Percentiles rank a stretch among this genome's conserved stretches.
These are phyloP conservation scores for Podospora pseudopauciseta DNA, from an alignment of 495 filamentous ascomycete species.

Conservation along the genomic window DNA sequence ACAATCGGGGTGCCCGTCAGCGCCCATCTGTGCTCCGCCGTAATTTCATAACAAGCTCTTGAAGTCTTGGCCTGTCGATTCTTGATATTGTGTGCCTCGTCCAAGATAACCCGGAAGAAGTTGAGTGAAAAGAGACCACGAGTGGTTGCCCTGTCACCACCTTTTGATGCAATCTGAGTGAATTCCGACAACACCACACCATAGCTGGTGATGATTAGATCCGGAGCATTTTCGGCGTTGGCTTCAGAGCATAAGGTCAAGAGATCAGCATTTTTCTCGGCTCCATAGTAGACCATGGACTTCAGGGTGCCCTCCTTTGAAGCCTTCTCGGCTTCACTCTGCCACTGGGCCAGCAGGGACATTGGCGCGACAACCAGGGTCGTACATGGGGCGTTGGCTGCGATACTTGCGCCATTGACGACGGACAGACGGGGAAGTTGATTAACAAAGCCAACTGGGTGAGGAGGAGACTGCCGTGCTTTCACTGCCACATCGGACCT, in stretches of 20 bases:
- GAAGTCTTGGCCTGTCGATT: constrained; percentile 87
- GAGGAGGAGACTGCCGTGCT: constrained; percentile 53
- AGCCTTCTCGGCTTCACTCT: constrained; percentile 87
- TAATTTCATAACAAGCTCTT: constrained; percentile 85
- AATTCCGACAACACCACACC: constrained; percentile 89
- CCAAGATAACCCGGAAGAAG: constrained; percentile 91
- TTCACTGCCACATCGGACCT: constrained; percentile 52
- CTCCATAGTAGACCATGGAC: constrained; percentile 85
- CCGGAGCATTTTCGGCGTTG: constrained; percentile 72
- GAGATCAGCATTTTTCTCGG: constrained; percentile 73
- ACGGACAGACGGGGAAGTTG: constrained; percentile 56
- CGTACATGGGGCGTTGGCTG: constrained; percentile 75
- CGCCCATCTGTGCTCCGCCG: constrained; percentile 83
- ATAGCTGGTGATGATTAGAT: constrained; percentile 94
- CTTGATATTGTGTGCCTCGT: constrained; percentile 93
- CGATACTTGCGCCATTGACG: constrained; percentile 37
- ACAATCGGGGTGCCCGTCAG: constrained; percentile 96
- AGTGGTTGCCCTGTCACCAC: constrained; percentile 54
- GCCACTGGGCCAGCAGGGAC: constrained; percentile 91
- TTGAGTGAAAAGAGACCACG: constrained; percentile 85
- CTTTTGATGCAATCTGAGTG: constrained; percentile 57
- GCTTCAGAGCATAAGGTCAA: constrained; percentile 69
- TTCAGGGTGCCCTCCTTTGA: constrained; percentile 78
- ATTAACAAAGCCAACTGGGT: constrained; percentile 35
- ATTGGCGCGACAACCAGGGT: constrained; percentile 94